These are phyloP conservation scores for Hortiboletus campestris DNA, from an alignment of 768 basidiomycete species.

Conservation along the genomic window DNA sequence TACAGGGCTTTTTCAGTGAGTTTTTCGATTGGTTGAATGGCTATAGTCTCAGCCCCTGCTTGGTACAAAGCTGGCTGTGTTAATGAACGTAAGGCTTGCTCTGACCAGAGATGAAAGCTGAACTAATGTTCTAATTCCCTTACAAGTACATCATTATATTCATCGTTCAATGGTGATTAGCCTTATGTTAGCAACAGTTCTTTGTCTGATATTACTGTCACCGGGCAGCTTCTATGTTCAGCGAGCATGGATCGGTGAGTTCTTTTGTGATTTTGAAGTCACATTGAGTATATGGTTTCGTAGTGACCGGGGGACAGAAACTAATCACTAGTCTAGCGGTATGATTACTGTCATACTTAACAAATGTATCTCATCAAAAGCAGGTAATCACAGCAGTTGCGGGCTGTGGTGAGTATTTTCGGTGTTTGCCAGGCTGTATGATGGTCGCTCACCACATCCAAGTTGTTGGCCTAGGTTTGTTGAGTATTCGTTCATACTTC, in stretches of 20 bases:
- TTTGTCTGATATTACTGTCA: background rate
- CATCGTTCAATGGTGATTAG: slow-evolving; percentile 3
- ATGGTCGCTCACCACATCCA: slow-evolving; percentile 1
- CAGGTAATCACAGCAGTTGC: background rate
- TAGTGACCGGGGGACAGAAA: slow-evolving; percentile 5
- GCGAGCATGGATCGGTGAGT: slow-evolving; percentile 9
- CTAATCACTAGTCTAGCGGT: background rate
- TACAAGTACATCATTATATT: slow-evolving; percentile 1
- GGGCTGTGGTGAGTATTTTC: background rate
- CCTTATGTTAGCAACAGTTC: background rate
- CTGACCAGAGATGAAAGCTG: background rate
- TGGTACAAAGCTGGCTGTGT: slow-evolving; percentile 1
- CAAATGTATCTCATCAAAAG: background rate
- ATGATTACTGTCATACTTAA: background rate
- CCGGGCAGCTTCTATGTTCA: slow-evolving; percentile 4
- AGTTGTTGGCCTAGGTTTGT: slow-evolving; percentile 8
- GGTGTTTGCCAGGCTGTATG: background rate
- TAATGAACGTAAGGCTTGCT: background rate
- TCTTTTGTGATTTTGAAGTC: background rate
- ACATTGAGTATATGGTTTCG: background rate
- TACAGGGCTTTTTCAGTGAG: slow-evolving; percentile 1
- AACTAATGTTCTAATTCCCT: background rate
- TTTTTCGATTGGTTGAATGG: background rate
- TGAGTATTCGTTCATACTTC: background rate
- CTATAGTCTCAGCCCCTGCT: background rate